A percentile compares a stretch with the other conserved stretches of the same genome.
These are phyloP conservation scores for Penicillium glabrum DNA, from an alignment of 2,329 filamentous ascomycete species.

Conservation along the genomic window DNA sequence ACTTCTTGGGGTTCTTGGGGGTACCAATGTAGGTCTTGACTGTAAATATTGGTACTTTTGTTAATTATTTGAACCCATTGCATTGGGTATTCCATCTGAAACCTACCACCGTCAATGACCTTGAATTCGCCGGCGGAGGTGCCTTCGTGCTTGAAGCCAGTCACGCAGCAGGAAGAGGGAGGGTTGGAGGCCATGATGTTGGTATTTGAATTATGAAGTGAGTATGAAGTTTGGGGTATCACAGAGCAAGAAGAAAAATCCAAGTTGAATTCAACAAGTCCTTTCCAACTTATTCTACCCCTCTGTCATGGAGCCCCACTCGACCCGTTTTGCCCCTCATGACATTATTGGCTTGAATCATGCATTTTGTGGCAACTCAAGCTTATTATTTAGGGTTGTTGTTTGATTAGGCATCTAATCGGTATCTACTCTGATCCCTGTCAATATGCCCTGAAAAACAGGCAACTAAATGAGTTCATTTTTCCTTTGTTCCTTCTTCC, in stretches of 20 bases:
- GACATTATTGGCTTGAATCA: background rate
- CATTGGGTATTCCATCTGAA: background rate
- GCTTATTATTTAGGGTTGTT: background rate
- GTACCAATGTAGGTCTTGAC: constrained; percentile 58
- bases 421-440: background rate
- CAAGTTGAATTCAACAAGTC: background rate
- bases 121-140: constrained; percentile 49
- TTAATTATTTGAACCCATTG: background rate
- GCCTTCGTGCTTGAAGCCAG: constrained; percentile 55
- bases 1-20: constrained; percentile 50
- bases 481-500: background rate
- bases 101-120: constrained; percentile 47
- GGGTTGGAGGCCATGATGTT: constrained; percentile 52
- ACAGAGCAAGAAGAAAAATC: background rate
- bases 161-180: constrained; percentile 49
- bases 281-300: background rate
- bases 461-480: background rate
- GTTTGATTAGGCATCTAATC: background rate
- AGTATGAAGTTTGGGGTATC: background rate
- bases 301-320: constrained; percentile 12
- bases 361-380: background rate
- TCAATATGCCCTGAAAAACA: background rate
- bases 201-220: background rate
- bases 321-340: constrained; percentile 6
- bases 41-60: constrained; percentile 24